A percentile compares a stretch with the other conserved stretches of the same genome.
These are phyloP conservation scores for Strobilomyces dryophilus DNA, from an alignment of 768 basidiomycete genomes.

Conservation along the genomic window DNA sequence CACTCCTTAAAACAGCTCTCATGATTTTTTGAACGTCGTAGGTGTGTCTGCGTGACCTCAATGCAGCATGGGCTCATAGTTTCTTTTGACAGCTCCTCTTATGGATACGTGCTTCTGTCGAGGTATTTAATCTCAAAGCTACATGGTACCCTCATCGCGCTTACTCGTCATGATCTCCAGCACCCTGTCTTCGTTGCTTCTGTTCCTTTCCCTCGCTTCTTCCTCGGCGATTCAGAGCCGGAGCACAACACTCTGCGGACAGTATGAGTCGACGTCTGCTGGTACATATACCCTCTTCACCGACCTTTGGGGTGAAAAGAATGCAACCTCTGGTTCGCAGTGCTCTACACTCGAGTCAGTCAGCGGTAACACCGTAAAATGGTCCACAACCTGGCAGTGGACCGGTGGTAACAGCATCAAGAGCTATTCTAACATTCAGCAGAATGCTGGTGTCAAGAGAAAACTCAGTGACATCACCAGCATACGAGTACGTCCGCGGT, in stretches of 20 bases:
- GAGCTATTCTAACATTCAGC: slow-evolving; percentile 52
- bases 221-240: neutral
- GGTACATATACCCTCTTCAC: slow-evolving; percentile 26
- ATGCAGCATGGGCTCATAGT: neutral
- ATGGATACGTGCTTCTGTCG: neutral
- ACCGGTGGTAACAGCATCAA: slow-evolving; percentile 52
- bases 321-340: slow-evolving; percentile 46
- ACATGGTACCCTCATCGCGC: neutral
- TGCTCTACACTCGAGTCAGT: slow-evolving; percentile 46
- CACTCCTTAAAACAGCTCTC: neutral
- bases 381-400: slow-evolving; percentile 51
- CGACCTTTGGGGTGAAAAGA: slow-evolving; percentile 42
- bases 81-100: neutral
- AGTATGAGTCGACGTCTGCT: slow-evolving; percentile 39
- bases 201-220: neutral
- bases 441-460: slow-evolving; percentile 27
- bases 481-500: slow-evolving; percentile 44
- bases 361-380: slow-evolving; percentile 43
- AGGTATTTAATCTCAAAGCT: slow-evolving; percentile 7
- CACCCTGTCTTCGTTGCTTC: neutral
- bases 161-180: neutral
- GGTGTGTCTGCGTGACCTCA: neutral
- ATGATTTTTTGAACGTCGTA: neutral
- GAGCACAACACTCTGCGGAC: neutral
- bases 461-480: slow-evolving; percentile 28